These are phyloP conservation scores for Euphorbia schlechtendalii DNA, from an alignment of 441 rosid species.

Conservation along the genomic window DNA sequence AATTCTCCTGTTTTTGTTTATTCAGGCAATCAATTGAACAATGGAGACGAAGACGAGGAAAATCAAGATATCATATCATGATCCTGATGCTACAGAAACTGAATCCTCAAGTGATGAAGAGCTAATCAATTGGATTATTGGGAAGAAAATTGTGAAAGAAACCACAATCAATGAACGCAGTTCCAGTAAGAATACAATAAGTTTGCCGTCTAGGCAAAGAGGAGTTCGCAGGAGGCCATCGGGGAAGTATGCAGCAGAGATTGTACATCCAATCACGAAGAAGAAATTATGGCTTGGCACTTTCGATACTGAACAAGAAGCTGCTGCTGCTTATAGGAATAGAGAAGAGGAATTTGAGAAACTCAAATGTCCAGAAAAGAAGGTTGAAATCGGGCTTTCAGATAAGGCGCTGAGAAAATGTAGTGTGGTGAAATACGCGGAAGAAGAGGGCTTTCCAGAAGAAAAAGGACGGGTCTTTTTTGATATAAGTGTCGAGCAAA, in stretches of 20 bases:
- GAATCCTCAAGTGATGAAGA: constrained; percentile 38
- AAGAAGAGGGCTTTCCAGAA: neutral
- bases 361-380: neutral
- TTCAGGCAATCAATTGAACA: neutral
- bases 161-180: constrained; percentile 11
- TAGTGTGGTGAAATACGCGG: neutral
- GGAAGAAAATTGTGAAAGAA: constrained; percentile 20
- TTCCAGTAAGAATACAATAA: constrained; percentile 4
- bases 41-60: constrained; percentile 19
- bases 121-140: neutral
- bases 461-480: neutral
- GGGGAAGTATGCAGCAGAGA: constrained; percentile 36
- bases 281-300: constrained; percentile 35
- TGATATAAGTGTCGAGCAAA: neutral
- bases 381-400: too few species aligned
- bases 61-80: constrained; percentile 29
- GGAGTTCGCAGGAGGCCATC: constrained; percentile 39
- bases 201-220: constrained; percentile 7
- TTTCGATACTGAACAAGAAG: constrained; percentile 28
- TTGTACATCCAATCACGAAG: constrained; percentile 26
- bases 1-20: neutral
- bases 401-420: neutral
- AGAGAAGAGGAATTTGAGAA: constrained; percentile 34
- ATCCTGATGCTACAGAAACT: constrained; percentile 45
- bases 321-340: constrained; percentile 33